These are phyloP conservation scores for Cercospora sp. DNA, from an alignment of 2,329 filamentous ascomycete species.

Conservation along the genomic window DNA sequence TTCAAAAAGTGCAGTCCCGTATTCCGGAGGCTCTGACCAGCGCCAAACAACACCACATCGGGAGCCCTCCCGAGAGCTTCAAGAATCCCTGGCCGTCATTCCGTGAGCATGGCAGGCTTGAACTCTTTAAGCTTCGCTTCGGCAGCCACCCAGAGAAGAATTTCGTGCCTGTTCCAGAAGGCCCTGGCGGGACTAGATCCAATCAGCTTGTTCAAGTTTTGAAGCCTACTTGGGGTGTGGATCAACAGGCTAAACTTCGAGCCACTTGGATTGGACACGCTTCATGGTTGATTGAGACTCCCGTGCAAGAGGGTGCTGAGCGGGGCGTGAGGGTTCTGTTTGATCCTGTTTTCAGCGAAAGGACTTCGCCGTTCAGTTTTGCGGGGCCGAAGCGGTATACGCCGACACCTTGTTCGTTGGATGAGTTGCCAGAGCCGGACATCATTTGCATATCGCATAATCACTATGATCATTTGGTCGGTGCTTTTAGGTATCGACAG, in stretches of 20 bases:
- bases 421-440: slow-evolving; percentile 55
- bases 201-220: slow-evolving; percentile 46
- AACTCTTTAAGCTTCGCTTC: slow-evolving; percentile 42
- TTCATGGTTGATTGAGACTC: slow-evolving; percentile 50
- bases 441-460: slow-evolving; percentile 56
- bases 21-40: slow-evolving; percentile 20
- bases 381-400: slow-evolving; percentile 55
- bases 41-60: slow-evolving; percentile 44
- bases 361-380: slow-evolving; percentile 50
- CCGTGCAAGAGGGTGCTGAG: slow-evolving; percentile 31
- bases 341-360: slow-evolving; percentile 55
- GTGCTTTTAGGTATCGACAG: slow-evolving; percentile 44
- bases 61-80: slow-evolving; percentile 48
- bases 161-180: slow-evolving; percentile 49
- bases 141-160: slow-evolving; percentile 42
- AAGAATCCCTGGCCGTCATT: slow-evolving; percentile 53
- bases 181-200: slow-evolving; percentile 33
- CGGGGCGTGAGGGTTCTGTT: slow-evolving; percentile 51
- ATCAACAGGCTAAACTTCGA: slow-evolving; percentile 39
- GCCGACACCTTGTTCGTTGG: slow-evolving; percentile 51
- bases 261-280: slow-evolving; percentile 57
- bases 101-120: slow-evolving; percentile 26
- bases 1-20: slow-evolving; percentile 13
- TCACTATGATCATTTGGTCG: slow-evolving; percentile 57
- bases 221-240: slow-evolving; percentile 44